Evolutionary conservation across 2,329 filamentous ascomycete species (phyloP).

Genomic region (Diaporthe velutina): DNA sequence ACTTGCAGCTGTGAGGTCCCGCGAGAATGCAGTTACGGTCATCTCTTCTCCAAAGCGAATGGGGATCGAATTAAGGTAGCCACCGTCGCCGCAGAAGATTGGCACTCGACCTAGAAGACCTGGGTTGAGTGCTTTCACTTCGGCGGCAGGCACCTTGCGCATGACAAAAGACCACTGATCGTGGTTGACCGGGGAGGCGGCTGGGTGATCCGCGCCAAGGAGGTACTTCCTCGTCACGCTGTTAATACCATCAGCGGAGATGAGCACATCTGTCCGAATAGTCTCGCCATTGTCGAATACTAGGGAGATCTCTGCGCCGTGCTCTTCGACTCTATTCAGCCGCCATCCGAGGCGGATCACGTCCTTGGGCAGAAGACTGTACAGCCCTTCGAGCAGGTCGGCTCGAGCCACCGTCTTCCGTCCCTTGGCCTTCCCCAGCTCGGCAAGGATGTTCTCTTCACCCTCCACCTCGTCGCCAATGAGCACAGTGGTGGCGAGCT

Average conservation of each 20-base stretch:
- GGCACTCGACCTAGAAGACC: neutral
- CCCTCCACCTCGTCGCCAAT: slow-evolving; percentile 51
- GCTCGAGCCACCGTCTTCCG: slow-evolving; percentile 50
- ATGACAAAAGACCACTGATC: slow-evolving; percentile 46
- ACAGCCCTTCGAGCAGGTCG: slow-evolving; percentile 48
- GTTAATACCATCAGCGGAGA: slow-evolving; percentile 55
- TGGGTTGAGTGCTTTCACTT: slow-evolving; percentile 1
- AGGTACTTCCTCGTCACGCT: slow-evolving; percentile 53
- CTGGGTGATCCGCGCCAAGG: slow-evolving; percentile 45
- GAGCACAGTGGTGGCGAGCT: slow-evolving; percentile 39
- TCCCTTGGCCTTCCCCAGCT: slow-evolving; percentile 50
- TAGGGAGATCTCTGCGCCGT: neutral
- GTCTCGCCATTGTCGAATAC: neutral
- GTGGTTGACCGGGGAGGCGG: slow-evolving; percentile 44
- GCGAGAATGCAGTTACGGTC: neutral
- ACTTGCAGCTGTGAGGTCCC: neutral
- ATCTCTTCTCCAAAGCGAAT: slow-evolving; percentile 12
- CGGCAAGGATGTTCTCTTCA: slow-evolving; percentile 51
- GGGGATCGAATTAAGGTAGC: slow-evolving; percentile 2
- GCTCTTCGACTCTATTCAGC: neutral
- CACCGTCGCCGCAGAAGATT: slow-evolving; percentile 9
- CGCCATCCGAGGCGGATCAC: slow-evolving; percentile 43
- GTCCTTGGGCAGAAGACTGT: slow-evolving; percentile 43
- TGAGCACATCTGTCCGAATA: slow-evolving; percentile 48
- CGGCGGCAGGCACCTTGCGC: slow-evolving; percentile 3